Base-by-base conservation (phyloP, 495 filamentous ascomycete species). In the Trichodelitschia bisporula region DNA sequence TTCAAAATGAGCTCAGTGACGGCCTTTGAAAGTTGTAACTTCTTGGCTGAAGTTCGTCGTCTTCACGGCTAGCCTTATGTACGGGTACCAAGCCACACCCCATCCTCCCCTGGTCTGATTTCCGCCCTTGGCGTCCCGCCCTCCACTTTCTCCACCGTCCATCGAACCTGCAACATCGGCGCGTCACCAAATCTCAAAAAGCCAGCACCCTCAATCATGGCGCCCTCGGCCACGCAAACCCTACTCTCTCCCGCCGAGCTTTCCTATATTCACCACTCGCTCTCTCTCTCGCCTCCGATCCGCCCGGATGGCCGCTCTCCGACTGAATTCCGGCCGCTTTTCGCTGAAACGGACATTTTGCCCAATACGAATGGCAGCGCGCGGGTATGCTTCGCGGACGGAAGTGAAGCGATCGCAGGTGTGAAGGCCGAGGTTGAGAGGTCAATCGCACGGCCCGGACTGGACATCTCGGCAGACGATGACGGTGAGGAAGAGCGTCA, bases 191-290 rank as follows among this genome's bases (percentile, higher is more conserved):
- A n/a, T 29, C 27, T 16, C 23, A 29, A 28, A 15, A 29, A 29
- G 9, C 26, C 14, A n/a, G n/a, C n/a, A n/a, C n/a, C n/a, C 26
- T 8, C 26, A 8, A 54, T 50, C 44, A 33, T 48, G 8, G 46
- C 53, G 30, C 18, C 55, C 24, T 25, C 39, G 15, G 14, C 27
- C 19, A 35, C 28, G 13, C 43, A 38, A 9, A 34, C 41, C 15
- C 69, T 76, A 40, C 70, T 97, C 53, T 92, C 82, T 14, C 83
- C 83, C 24, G 78, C 86, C 40, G 89, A 97, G 52, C 78, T 95
- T 41, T 77, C 83, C 48, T 97, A 91, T 61, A 69, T 93, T 28
- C 82, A 83, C 64, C 64, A 70, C 32, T 86, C 86, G 3, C 79
- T 97, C 42, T 58, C 66, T 8, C 59, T 60, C 24, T 64, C 70